Evolutionary conservation across 768 basidiomycete species (phyloP).

Genomic region (Rickenella mellea): DNA sequence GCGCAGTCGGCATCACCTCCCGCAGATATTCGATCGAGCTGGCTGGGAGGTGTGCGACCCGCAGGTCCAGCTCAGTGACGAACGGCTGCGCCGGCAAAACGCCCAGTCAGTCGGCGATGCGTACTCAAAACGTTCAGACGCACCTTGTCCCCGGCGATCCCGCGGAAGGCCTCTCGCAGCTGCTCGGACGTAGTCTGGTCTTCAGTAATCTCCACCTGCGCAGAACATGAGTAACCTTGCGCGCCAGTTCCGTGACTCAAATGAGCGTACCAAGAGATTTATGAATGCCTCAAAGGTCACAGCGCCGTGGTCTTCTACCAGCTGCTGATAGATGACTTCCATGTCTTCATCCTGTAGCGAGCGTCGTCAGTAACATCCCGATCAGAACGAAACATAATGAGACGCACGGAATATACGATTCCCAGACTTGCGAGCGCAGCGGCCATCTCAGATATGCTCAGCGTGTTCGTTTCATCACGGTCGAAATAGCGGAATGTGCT

Average conservation of each 20-base stretch:
- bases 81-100: conserved; percentile 55
- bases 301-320: conserved; percentile 74
- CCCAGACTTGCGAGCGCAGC: conserved; percentile 91
- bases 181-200: conserved; percentile 92
- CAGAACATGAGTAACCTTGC: not conserved
- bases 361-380: not conserved
- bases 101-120: conserved; percentile 12
- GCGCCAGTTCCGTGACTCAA: not conserved
- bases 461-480: conserved; percentile 82
- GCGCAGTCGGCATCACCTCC: conserved; percentile 62
- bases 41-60: conserved; percentile 69
- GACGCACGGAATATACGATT: conserved; percentile 75
- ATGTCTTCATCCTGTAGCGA: conserved; percentile 70
- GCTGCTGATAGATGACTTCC: conserved; percentile 71
- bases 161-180: conserved; percentile 86
- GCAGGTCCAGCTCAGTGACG: conserved; percentile 89
- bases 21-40: conserved; percentile 73
- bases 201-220: conserved; percentile 88
- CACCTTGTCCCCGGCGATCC: conserved; percentile 86
- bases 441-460: conserved; percentile 79
- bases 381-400: not conserved
- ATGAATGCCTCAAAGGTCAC: conserved; percentile 93
- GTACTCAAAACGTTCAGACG: conserved; percentile 7
- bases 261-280: conserved; percentile 65
- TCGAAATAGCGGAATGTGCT: conserved; percentile 97